Conservation (phyloP, 73 alveolate species). For the Tetrahymena malaccensis region DNA sequence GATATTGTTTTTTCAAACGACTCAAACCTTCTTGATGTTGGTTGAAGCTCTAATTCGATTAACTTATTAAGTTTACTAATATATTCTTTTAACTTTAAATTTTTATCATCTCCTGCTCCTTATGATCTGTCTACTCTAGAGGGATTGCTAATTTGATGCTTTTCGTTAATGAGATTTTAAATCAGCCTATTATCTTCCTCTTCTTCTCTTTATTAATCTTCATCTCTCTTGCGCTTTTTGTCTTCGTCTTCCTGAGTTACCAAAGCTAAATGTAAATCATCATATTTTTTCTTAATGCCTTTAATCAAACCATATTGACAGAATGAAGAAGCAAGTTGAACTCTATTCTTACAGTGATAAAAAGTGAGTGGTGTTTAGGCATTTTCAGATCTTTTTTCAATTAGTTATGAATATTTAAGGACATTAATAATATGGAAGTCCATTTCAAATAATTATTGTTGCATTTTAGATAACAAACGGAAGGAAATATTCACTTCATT, state of each 20-base stretch:
- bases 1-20: conserved; percentile 33
- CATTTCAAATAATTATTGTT: background rate
- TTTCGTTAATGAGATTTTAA: background rate
- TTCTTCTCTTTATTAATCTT: background rate
- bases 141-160: background rate
- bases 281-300: background rate
- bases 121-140: background rate
- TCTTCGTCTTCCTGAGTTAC: background rate
- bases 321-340: background rate
- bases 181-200: background rate
- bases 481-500: background rate
- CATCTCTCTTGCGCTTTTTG: background rate
- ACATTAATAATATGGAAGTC: background rate
- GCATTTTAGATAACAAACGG: background rate
- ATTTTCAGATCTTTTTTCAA: background rate
- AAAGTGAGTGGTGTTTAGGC: background rate
- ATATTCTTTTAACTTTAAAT: background rate
- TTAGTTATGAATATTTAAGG: background rate
- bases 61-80: background rate
- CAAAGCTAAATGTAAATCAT: background rate
- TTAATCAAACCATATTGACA: background rate
- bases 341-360: background rate
- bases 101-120: background rate
- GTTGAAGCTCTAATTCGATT: conserved; percentile 24
- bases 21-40: conserved; percentile 26